A percentile compares a stretch with the other conserved stretches of the same genome.
Conservation (phyloP, 768 basidiomycete genomes). For the Porpolomopsis calyptriformis region DNA sequence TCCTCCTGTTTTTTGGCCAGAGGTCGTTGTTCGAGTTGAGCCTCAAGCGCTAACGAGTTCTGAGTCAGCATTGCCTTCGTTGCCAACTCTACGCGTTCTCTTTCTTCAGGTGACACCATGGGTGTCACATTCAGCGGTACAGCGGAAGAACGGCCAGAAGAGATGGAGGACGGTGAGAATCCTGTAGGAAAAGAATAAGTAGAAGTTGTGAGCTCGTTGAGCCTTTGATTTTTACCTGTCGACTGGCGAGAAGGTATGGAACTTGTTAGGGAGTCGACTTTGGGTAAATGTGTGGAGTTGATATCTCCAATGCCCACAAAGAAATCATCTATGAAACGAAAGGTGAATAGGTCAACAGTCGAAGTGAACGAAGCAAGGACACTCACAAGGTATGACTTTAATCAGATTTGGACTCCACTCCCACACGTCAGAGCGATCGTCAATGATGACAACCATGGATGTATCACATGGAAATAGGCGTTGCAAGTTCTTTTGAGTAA, state of each 20-base stretch:
- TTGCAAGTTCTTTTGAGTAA: conserved; percentile 86
- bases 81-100: conserved; percentile 33
- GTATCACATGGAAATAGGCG: conserved; percentile 94
- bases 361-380: conserved; percentile 1
- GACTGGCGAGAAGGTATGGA: conserved; percentile 20
- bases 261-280: conserved; percentile 46
- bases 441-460: conserved; percentile 98
- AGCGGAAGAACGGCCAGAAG: conserved; percentile 13
- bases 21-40: conserved; percentile 77
- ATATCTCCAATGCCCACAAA: conserved; percentile 98
- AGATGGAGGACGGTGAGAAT: conserved; percentile 9
- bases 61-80: conserved; percentile 51
- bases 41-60: conserved; percentile 70
- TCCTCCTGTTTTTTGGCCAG: conserved; percentile 82
- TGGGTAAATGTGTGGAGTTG: conserved; percentile 88
- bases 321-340: conserved; percentile 67
- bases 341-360: conserved; percentile 12
- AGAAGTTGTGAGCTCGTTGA: not conserved
- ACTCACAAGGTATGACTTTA: conserved; percentile 89
- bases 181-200: not conserved
- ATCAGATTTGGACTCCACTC: conserved; percentile 94
- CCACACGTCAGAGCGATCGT: conserved; percentile 98
- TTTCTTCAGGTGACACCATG: conserved; percentile 26
- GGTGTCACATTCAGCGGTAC: conserved; percentile 15
- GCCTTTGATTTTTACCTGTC: conserved; percentile 8